These are phyloP conservation scores for Cymodocea nodosa DNA, from an alignment of 116 monocot genomes.

Conservation along the genomic window DNA sequence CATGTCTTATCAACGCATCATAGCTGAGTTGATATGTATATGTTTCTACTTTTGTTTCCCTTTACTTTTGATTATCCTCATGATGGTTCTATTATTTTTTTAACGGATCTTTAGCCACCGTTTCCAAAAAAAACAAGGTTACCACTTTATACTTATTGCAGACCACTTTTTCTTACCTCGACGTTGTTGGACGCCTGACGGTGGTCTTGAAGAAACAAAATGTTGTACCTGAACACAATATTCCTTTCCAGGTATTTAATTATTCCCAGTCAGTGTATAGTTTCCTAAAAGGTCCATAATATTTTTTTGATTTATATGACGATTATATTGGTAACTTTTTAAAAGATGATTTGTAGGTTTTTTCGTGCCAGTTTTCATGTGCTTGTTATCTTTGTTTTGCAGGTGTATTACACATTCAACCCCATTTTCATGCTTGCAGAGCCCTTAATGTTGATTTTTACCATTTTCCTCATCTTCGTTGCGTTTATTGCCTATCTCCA, in stretches of 20 bases:
- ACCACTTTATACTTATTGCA: slow-evolving; percentile 18
- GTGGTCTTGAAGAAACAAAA: slow-evolving; percentile 64
- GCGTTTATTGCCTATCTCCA: too few relatives aligned
- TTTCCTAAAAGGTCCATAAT: background rate
- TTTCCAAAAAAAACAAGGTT: background rate
- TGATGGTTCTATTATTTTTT: too few relatives aligned
- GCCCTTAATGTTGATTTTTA: slow-evolving; percentile 58
- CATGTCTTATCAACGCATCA: too few relatives aligned
- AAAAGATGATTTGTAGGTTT: background rate
- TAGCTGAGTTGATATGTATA: too few relatives aligned
- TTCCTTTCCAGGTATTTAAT: slow-evolving; percentile 54
- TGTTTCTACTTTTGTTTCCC: too few relatives aligned
- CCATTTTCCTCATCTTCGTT: slow-evolving; percentile 7
- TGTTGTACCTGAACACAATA: slow-evolving; percentile 60
- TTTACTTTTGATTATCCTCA: too few relatives aligned
- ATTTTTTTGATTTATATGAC: background rate
- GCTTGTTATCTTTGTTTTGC: slow-evolving; percentile 14
- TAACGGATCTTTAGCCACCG: too few relatives aligned
- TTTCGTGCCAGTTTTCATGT: background rate
- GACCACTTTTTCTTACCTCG: slow-evolving; percentile 77
- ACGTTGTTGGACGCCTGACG: slow-evolving; percentile 65
- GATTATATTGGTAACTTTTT: background rate
- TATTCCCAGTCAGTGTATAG: background rate
- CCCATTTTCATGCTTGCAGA: slow-evolving; percentile 72
- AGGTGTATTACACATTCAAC: slow-evolving; percentile 68